Evolutionary conservation across 2,329 filamentous ascomycete genomes (phyloP), one percentile per base, ranked within the genome.

Genomic region (Epichloe elymi): DNA sequence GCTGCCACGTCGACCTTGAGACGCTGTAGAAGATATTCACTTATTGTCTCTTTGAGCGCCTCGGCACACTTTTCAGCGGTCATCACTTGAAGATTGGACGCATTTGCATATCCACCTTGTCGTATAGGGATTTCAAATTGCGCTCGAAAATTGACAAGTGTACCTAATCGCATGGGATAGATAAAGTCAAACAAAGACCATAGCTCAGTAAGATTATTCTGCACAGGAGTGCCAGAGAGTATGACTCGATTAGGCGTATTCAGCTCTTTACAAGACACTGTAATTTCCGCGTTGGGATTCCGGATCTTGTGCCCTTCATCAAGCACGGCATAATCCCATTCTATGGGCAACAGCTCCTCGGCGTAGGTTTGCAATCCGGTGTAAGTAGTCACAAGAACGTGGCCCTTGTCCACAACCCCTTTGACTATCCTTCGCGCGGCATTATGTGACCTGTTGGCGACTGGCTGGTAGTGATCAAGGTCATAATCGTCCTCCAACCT

Each of bases 141-240:
- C 53, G 83, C 84, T 44, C 89, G 81, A 64, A 98, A 98, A 56
- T 86, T 88, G 52, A 96, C 86, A 12, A 97, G 74, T 0, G 88
- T 96, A 0, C 93, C 94, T 5, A 98, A 71, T 14, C 90, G 85
- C 88, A 97, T 96, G 0, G 94, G 93, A 55, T 89, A 97, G 52
- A 97, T 85, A 62, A 98, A 98, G 64, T 98, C 94, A 62, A 98
- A 97, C 0, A 98, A 71, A 0, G 91, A 97, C 91, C 93, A 98
- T 0, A 98, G 73, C 64, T 98, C 94, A 0, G 86, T 84, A 26
- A 98, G 70, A 56, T 96, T 97, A 66, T 98, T 98, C 65, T 98
- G 94, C 74, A 98, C 94, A 0, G 94, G 94, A 0, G 93, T 98
- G 5, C 93, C 93, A 0, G 94, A 97, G 1, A 98, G 73, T 53